Evolutionary conservation across 192 early-diverging fungal species (phyloP), one percentile per base, ranked within the genome.

Genomic region (Entomortierella parvispora): DNA sequence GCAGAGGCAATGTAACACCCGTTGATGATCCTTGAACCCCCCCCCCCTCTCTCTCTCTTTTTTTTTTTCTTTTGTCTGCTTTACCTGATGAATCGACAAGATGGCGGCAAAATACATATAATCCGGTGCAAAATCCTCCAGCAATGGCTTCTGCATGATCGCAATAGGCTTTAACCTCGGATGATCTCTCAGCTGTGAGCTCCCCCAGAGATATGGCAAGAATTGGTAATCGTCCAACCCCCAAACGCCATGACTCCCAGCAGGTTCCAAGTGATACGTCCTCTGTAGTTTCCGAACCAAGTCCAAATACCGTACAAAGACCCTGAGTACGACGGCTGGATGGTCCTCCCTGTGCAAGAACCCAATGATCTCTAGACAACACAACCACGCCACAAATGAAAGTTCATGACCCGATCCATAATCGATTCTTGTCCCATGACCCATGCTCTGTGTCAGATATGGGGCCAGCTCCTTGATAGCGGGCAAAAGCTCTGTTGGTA

Each of bases 201-300:
- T 91, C n/a, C 97, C 97, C 86, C 92, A 98, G 34, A 91, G 87
- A 80, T 95, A 99, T 20, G 96, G 94, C 65, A 99, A 76, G 69
- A 98, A 98, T 78, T 98, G 96, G 83, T 94, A 92, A 83, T 99
- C 97, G 74, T 99, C 97, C 32, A 99, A 76, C 32, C 97, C 97
- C 94, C 94, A 98, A 8, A 97, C 95, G 22, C 97, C 97, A 80
- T 98, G 97, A 79, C 91, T 93, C 3, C 97, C 97, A 0, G 97
- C 97, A 1, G 97, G 97, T 82, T 99, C 97, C 9, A 99, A 83
- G 46, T 80, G 85, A 83, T 96, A 99, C 2, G 84, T 88, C 22
- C 62, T 80, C 85, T 99, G 97, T 22, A 99, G 70, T 59, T 85
- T 75, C 37, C 94, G 88, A 25, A 93, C 91, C 18, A 97, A 61